A percentile compares a stretch with the other conserved stretches of the same genome.
Evolutionary conservation across 2,329 filamentous ascomycete genomes (phyloP).

Genomic region (Bipolaris cookei): DNA sequence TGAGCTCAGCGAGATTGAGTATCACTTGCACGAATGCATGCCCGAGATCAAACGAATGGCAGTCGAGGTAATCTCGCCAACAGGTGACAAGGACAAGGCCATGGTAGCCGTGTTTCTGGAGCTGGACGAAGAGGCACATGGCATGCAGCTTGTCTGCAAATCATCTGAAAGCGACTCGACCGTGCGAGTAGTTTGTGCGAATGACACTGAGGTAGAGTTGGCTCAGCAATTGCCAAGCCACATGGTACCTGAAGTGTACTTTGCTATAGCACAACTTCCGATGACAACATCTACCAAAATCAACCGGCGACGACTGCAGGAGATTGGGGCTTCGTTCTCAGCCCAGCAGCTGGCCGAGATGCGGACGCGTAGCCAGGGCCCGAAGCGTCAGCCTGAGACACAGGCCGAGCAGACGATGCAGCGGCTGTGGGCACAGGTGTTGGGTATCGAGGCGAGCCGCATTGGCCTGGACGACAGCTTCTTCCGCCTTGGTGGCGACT

Average conservation of each 20-base stretch:
- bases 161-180: too few relatives aligned
- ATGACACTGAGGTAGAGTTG: too few relatives aligned
- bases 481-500: constrained; percentile 33
- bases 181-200: too few relatives aligned
- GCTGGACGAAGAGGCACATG: too few relatives aligned
- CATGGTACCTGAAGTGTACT: constrained; percentile 6
- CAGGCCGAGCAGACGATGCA: constrained; percentile 9
- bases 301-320: constrained; percentile 27
- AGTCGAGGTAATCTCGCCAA: not conserved
- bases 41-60: not conserved
- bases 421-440: constrained; percentile 8
- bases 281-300: constrained; percentile 54
- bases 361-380: not conserved
- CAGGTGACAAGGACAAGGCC: not conserved
- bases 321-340: constrained; percentile 5
- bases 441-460: constrained; percentile 4
- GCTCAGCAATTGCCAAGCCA: too few relatives aligned
- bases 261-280: constrained; percentile 32
- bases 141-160: too few relatives aligned
- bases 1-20: constrained; percentile 29
- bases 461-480: constrained; percentile 25
- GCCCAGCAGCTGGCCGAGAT: constrained; percentile 7
- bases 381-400: constrained; percentile 1
- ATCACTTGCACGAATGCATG: not conserved
- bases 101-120: constrained; percentile 1